These are phyloP conservation scores for Phytopythium kandeliae DNA, from an alignment of 352 stramenopile species.

Conservation along the genomic window DNA sequence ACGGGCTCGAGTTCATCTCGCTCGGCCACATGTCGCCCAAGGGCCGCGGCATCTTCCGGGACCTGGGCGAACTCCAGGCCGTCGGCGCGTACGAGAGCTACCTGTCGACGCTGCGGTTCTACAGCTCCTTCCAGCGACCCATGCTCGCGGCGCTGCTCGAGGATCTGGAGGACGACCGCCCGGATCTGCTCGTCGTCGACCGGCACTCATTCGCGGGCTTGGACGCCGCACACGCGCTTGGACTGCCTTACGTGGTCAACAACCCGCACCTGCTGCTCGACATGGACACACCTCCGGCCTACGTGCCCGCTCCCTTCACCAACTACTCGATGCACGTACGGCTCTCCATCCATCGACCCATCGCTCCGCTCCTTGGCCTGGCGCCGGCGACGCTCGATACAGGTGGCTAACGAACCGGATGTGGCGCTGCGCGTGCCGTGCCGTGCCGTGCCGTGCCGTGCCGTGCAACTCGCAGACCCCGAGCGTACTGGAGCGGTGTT, in stretches of 20 bases:
- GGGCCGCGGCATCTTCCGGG: slow-evolving; percentile 18
- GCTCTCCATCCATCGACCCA: slow-evolving; percentile 2
- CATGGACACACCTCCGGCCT: slow-evolving; percentile 76
- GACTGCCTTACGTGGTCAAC: slow-evolving; percentile 79
- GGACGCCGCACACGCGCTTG: slow-evolving; percentile 51
- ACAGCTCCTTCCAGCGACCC: slow-evolving; percentile 72
- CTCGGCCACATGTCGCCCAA: slow-evolving; percentile 53
- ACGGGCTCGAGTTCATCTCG: slow-evolving; percentile 76
- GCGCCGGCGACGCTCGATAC: no score
- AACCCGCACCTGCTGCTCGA: slow-evolving; percentile 76
- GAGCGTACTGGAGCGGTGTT: slow-evolving; percentile 70
- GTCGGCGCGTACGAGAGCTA: slow-evolving; percentile 67
- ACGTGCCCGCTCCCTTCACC: slow-evolving; percentile 78
- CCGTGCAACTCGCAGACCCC: slow-evolving; percentile 41
- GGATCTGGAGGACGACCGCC: slow-evolving; percentile 57
- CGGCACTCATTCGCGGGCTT: slow-evolving; percentile 80
- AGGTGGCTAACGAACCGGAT: background rate
- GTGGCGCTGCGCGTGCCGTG: slow-evolving; percentile 4
- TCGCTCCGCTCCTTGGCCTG: no score
- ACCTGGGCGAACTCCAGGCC: slow-evolving; percentile 24
- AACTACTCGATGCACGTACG: slow-evolving; percentile 76
- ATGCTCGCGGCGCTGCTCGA: slow-evolving; percentile 62
- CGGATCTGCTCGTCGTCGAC: slow-evolving; percentile 68
- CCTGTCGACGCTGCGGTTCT: slow-evolving; percentile 54
- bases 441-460: no score